A percentile compares a stretch with the other conserved stretches of the same genome.
phyloP scores from a whole-genome alignment of 176 grass and related monocot species.

The Zea luxurians region DNA sequence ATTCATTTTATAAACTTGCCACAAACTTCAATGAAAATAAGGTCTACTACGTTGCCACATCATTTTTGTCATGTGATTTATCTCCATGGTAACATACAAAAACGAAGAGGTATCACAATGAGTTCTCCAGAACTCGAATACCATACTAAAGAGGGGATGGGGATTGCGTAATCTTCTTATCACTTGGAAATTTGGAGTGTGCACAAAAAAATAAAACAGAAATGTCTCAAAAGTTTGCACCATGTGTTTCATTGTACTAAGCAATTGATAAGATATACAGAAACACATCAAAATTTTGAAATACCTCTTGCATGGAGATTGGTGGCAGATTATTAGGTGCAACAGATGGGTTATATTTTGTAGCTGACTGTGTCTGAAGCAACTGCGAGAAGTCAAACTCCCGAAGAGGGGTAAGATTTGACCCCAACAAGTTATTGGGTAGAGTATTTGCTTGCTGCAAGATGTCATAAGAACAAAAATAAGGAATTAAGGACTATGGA shows the following conservation, averaged over 20 bases:
- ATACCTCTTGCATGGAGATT: conserved; percentile 77
- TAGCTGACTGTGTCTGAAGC: conserved; percentile 62
- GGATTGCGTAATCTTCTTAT: neutral
- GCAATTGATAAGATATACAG: conserved; percentile 21
- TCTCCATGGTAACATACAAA: neutral
- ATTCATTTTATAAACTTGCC: neutral
- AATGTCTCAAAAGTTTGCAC: neutral
- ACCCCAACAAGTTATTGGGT: conserved; percentile 66
- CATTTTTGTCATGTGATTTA: neutral
- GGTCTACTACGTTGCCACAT: neutral
- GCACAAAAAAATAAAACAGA: neutral
- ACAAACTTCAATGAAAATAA: neutral
- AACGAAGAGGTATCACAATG: neutral
- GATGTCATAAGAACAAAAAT: conserved; percentile 31
- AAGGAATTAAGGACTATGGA: conserved; percentile 23
- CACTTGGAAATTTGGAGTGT: neutral
- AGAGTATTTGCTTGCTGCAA: conserved; percentile 82
- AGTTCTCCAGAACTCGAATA: conserved; percentile 6
- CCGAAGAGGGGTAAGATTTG: conserved; percentile 57
- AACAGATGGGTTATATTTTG: conserved; percentile 67
- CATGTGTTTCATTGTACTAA: neutral
- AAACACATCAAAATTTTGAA: neutral
- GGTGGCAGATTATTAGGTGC: conserved; percentile 63
- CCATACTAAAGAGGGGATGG: neutral
- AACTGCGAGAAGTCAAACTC: conserved; percentile 83